These are phyloP conservation scores for Inga laurina DNA, from an alignment of 306 rosid genomes.

Conservation along the genomic window DNA sequence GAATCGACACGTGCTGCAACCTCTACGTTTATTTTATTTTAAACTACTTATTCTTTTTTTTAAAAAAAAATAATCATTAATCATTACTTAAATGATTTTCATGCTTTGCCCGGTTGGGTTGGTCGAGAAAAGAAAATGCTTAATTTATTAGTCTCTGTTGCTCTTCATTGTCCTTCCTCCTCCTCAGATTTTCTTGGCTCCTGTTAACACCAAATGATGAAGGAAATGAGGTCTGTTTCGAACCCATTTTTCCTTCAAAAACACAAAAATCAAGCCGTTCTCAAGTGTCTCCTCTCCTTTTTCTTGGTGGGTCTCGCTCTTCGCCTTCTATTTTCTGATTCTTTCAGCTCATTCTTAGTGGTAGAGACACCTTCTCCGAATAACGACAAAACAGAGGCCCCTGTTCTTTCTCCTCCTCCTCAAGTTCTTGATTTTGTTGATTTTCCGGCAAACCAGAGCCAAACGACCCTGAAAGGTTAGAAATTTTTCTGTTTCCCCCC, in stretches of 20 bases:
- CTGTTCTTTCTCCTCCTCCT: slow-evolving; percentile 7
- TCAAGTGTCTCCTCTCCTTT: slow-evolving; percentile 33
- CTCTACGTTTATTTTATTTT: background rate
- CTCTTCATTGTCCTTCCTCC: background rate
- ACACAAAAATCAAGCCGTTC: background rate
- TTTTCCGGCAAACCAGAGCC: slow-evolving; percentile 24
- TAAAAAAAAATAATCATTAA: background rate
- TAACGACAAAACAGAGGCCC: background rate
- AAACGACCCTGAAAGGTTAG: slow-evolving; percentile 1
- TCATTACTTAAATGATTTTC: background rate
- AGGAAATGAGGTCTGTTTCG: slow-evolving; percentile 12
- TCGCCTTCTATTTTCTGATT: slow-evolving; percentile 28
- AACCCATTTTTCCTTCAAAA: slow-evolving; percentile 19
- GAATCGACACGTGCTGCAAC: background rate
- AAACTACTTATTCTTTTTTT: background rate
- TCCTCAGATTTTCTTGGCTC: background rate
- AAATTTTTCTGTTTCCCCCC: background rate
- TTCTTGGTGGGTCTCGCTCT: slow-evolving; percentile 39
- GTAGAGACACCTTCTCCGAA: slow-evolving; percentile 16
- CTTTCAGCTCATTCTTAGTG: slow-evolving; percentile 28
- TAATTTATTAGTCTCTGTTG: background rate
- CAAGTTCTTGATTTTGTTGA: slow-evolving; percentile 17
- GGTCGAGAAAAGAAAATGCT: background rate
- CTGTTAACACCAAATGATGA: slow-evolving; percentile 11
- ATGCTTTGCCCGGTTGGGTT: background rate